A percentile compares a stretch with the other conserved stretches of the same genome.
Evolutionary conservation across 2,329 filamentous ascomycete species (phyloP).

Genomic region (Cadophora malorum): DNA sequence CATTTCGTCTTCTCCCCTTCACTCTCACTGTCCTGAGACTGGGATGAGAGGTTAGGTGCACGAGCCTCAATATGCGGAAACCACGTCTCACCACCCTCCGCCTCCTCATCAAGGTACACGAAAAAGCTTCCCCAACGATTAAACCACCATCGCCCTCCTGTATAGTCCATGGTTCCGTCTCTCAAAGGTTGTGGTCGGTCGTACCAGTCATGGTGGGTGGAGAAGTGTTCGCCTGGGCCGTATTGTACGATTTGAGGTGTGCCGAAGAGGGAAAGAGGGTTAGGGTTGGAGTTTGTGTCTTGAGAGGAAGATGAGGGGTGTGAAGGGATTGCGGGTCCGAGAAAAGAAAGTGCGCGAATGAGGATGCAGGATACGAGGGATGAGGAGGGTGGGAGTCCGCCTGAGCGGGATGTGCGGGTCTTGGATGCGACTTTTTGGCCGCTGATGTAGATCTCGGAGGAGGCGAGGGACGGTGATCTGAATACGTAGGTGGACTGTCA

Average conservation of each 20-base stretch:
- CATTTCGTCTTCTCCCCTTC: slow-evolving; percentile 10
- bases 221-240: slow-evolving; percentile 26
- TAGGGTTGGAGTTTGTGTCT: not conserved
- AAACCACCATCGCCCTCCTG: slow-evolving; percentile 16
- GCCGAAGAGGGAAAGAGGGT: slow-evolving; percentile 24
- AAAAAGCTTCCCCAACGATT: slow-evolving; percentile 33
- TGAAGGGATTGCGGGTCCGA: slow-evolving; percentile 17
- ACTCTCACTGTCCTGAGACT: not conserved
- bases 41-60: not conserved
- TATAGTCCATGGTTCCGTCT: slow-evolving; percentile 1
- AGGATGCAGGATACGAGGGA: slow-evolving; percentile 28
- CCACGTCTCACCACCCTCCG: slow-evolving; percentile 32
- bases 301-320: slow-evolving; percentile 16
- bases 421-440: slow-evolving; percentile 13
- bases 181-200: slow-evolving; percentile 19
- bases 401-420: slow-evolving; percentile 27
- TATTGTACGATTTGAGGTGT: slow-evolving; percentile 34
- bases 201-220: slow-evolving; percentile 33
- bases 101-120: slow-evolving; percentile 29
- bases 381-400: slow-evolving; percentile 19
- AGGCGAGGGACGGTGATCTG: slow-evolving; percentile 25
- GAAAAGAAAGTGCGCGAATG: slow-evolving; percentile 23
- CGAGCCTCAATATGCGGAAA: slow-evolving; percentile 28
- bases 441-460: slow-evolving; percentile 24
- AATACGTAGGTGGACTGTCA: not conserved